Evolutionary conservation across 73 alveolate species (phyloP), one percentile per base, ranked within the genome.

Genomic region (Stentor coeruleus): DNA sequence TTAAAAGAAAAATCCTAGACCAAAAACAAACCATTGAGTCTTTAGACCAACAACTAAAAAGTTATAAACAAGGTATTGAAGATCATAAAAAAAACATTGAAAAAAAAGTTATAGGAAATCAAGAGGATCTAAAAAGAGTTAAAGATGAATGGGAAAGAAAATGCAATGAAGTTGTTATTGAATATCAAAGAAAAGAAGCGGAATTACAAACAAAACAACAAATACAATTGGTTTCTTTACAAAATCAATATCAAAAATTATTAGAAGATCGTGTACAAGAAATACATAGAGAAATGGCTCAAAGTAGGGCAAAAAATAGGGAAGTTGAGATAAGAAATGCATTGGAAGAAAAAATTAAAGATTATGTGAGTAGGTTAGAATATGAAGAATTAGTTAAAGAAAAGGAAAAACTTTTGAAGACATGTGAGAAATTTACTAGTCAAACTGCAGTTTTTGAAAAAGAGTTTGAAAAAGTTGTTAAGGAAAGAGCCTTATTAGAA

Each of bases 131-230:
- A 1, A 75, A 75, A 75, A 31, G 38, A 35, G 83, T 75, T 0
- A 75, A 40, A 37, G 83, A 75, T 20, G 83, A 75, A 2, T 75
- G 83, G 83, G 83, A 75, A 40, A 75, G 39, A 33, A 31, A 37
- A 36, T 75, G 83, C 84, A 15, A 38, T 66, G 83, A 75, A 39
- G 15, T 75, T 1, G 15, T 20, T 37, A n/a, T 75, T 37, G 83
- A 75, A 39, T 20, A 35, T 38, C 83, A 75, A 75, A 75, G 83
- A 75, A 75, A 75, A 75, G 72, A 39, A 40, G 83, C 83, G 0
- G 83, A 75, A 40, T 38, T 39, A 39, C 31, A 31, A 39, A 75
- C n/a, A 26, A 15, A 35, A 66, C 83, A 75, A 14, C 72, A 75
- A 75, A 75, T 75, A 36, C 72, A 75, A 35, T 38, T 75, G 39